Conservation (phyloP, 1,284 basidiomycete genomes). For the Volvariella volvacea region DNA sequence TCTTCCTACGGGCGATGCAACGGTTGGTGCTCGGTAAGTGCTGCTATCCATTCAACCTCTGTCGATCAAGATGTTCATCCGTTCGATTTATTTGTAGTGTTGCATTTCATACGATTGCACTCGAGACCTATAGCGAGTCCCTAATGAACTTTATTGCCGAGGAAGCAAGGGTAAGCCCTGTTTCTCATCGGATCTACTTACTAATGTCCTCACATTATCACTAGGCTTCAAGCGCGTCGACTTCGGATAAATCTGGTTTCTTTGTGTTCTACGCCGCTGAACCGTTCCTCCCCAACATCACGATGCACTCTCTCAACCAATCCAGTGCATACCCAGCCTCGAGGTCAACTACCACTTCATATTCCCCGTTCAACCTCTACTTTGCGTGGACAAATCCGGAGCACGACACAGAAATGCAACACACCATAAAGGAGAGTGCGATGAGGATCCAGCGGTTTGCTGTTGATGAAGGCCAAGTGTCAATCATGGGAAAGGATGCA, state of each 20-base stretch:
- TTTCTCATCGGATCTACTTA: neutral
- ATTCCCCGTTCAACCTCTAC: too few species aligned
- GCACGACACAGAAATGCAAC: too few species aligned
- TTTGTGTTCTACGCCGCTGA: slow-evolving; percentile 43
- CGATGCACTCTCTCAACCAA: slow-evolving; percentile 4
- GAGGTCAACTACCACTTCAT: too few species aligned
- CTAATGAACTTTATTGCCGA: slow-evolving; percentile 35
- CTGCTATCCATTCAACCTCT: slow-evolving; percentile 38
- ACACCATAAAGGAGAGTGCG: too few species aligned
- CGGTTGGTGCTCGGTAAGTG: slow-evolving; percentile 11
- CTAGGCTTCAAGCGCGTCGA: slow-evolving; percentile 22
- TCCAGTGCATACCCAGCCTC: slow-evolving; percentile 37
- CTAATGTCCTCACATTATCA: neutral
- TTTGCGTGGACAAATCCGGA: too few species aligned
- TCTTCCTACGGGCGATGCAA: neutral
- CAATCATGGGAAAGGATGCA: too few species aligned
- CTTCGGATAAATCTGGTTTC: slow-evolving; percentile 16
- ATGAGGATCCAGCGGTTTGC: too few species aligned
- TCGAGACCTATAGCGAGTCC: too few species aligned
- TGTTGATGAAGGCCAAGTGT: too few species aligned
- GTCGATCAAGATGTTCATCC: slow-evolving; percentile 28
- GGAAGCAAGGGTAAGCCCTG: slow-evolving; percentile 32
- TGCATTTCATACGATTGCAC: too few species aligned
- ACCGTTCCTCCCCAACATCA: slow-evolving; percentile 30
- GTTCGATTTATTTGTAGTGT: too few species aligned